Conservation (phyloP, 1,284 basidiomycete species). For the Neonothopanus nambi region DNA sequence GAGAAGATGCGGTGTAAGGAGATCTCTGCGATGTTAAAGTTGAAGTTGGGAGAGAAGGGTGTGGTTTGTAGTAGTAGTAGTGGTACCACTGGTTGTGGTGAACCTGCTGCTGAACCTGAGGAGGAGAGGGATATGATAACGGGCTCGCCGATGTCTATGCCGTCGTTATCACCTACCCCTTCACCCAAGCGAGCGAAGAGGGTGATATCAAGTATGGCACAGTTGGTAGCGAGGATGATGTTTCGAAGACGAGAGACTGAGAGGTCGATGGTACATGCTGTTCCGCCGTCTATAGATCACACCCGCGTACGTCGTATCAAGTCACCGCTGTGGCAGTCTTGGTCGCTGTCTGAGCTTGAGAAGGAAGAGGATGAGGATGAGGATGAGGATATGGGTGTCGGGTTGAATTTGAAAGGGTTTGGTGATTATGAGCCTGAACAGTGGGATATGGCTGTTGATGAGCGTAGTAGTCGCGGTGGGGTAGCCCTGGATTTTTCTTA, state of each 20-base stretch:
- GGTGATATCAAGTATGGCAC: conserved; percentile 35
- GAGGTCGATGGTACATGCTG: background rate
- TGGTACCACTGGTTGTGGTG: too few species aligned
- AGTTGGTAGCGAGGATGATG: conserved; percentile 59
- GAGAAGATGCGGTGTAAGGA: conserved; percentile 55
- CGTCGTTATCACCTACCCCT: background rate
- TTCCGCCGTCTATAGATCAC: background rate
- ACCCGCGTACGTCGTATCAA: background rate
- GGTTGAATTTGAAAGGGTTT: conserved; percentile 7
- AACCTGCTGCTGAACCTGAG: too few species aligned
- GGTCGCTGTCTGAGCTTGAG: conserved; percentile 3
- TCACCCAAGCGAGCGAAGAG: conserved; percentile 13
- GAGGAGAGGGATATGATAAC: too few species aligned
- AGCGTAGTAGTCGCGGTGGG: too few species aligned
- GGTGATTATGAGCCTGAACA: background rate
- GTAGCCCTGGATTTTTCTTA: too few species aligned
- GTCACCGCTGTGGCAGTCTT: conserved; percentile 1
- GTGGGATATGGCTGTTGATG: background rate
- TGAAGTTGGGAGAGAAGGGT: conserved; percentile 40
- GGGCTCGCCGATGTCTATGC: conserved; percentile 20
- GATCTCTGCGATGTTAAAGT: conserved; percentile 47
- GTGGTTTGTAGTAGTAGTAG: conserved; percentile 13
- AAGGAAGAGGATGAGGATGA: background rate
- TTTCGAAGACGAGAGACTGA: conserved; percentile 31
- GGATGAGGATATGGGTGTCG: conserved; percentile 6